Evolutionary conservation across 768 basidiomycete genomes (phyloP).

Genomic region (Leccinum longicurvipes): DNA sequence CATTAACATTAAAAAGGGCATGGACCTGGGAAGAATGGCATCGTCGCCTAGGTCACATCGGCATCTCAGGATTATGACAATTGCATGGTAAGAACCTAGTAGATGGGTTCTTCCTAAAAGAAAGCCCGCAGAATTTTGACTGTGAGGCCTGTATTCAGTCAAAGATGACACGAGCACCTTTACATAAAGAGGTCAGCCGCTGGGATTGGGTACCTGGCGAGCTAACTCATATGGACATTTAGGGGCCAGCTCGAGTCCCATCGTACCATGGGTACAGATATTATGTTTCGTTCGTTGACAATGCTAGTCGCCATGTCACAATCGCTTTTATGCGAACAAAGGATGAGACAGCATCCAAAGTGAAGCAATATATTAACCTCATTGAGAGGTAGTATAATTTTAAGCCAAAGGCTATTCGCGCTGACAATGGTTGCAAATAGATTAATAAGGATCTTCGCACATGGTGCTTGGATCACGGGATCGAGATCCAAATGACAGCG

Average conservation of each 20-base stretch:
- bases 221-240: neutral
- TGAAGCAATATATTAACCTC: neutral
- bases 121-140: neutral
- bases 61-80: neutral
- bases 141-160: neutral
- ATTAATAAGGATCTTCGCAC: constrained; percentile 20
- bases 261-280: neutral
- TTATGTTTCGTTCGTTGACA: neutral
- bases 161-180: neutral
- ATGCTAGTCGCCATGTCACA: neutral
- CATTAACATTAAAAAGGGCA: neutral
- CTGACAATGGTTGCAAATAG: constrained; percentile 35
- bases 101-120: neutral
- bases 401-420: constrained; percentile 11
- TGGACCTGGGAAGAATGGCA: neutral
- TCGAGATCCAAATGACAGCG: constrained; percentile 5
- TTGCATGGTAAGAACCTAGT: neutral
- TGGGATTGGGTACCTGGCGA: neutral
- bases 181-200: neutral
- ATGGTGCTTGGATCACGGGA: constrained; percentile 25
- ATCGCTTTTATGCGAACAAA: neutral
- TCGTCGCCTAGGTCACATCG: neutral
- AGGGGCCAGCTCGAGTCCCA: neutral
- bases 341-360: neutral
- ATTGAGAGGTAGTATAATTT: neutral